These are phyloP conservation scores for Marchantia polymorpha DNA, from an alignment of 225 moss, liverwort and hornwort genomes.

Conservation along the genomic window DNA sequence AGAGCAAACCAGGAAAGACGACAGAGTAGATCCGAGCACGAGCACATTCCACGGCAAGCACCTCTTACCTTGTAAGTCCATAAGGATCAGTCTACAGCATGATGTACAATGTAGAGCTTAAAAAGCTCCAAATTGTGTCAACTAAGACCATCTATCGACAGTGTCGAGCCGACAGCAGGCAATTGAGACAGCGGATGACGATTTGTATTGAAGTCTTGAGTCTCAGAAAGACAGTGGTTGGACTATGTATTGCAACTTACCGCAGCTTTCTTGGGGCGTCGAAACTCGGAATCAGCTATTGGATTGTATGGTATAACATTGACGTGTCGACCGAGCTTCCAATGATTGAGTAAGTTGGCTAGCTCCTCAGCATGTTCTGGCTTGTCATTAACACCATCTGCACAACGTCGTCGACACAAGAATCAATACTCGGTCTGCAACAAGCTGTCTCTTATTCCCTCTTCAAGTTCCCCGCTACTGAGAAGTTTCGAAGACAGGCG, in stretches of 20 bases:
- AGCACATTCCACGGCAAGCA: neutral
- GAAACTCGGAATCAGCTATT: constrained; percentile 78
- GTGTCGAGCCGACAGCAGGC: neutral
- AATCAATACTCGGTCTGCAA: neutral
- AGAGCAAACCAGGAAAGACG: neutral
- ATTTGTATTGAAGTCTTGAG: neutral
- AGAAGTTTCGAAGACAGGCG: too few species aligned
- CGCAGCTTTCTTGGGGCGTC: constrained; percentile 77
- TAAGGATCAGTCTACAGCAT: too few species aligned
- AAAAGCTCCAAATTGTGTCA: neutral
- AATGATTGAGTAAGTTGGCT: constrained; percentile 74
- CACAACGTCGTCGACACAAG: neutral
- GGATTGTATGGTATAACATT: constrained; percentile 96
- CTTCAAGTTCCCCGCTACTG: too few species aligned
- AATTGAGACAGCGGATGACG: neutral
- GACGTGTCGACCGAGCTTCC: constrained; percentile 88
- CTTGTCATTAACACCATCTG: constrained; percentile 91
- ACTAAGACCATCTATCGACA: neutral
- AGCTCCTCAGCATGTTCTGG: constrained; percentile 85
- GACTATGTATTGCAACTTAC: constrained; percentile 38
- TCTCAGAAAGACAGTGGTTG: too few species aligned
- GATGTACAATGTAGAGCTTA: too few species aligned
- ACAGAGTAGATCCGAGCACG: neutral
- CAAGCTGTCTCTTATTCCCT: neutral
- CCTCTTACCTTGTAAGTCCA: too few species aligned